Conservation (phyloP, 495 filamentous ascomycete species). For the Aspergillus incahuasiensis region DNA sequence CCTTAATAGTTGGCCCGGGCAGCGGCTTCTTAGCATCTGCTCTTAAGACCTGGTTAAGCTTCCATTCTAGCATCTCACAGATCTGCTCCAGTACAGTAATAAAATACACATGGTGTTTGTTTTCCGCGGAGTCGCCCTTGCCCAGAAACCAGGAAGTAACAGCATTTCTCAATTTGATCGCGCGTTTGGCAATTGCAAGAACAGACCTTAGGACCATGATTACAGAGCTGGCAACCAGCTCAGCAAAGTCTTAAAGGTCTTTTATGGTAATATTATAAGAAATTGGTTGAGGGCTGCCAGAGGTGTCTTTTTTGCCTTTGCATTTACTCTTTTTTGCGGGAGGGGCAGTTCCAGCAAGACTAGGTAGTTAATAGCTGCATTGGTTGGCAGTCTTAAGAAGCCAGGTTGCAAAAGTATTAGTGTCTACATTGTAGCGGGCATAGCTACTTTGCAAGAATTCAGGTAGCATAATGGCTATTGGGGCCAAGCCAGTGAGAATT, state of each 20-base stretch:
- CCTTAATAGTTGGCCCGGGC: slow-evolving; percentile 11
- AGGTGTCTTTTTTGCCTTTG: slow-evolving; percentile 19
- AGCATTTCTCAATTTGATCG: slow-evolving; percentile 26
- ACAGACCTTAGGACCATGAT: slow-evolving; percentile 22
- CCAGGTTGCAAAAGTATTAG: slow-evolving; percentile 44
- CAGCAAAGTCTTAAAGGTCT: slow-evolving; percentile 26
- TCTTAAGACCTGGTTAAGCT: slow-evolving; percentile 15
- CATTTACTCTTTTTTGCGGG: slow-evolving; percentile 17
- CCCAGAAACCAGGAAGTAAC: slow-evolving; percentile 31
- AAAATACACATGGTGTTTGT: slow-evolving; percentile 27
- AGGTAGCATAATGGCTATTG: slow-evolving; percentile 22
- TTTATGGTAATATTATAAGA: slow-evolving; percentile 21
- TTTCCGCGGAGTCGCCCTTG: slow-evolving; percentile 17
- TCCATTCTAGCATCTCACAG: slow-evolving; percentile 28
- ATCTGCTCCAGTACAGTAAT: slow-evolving; percentile 25
- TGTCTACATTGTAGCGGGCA: slow-evolving; percentile 47
- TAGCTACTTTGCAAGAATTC: slow-evolving; percentile 37
- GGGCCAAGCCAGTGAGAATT: no score
- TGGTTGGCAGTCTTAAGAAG: slow-evolving; percentile 43
- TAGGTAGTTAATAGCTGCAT: slow-evolving; percentile 24
- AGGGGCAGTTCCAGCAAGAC: slow-evolving; percentile 16
- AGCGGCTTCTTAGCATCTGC: slow-evolving; percentile 14
- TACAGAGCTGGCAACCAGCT: slow-evolving; percentile 24
- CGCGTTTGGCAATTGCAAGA: slow-evolving; percentile 25
- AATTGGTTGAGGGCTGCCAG: slow-evolving; percentile 13